These are phyloP conservation scores for Monosporascus sp. DNA, from an alignment of 2,329 filamentous ascomycete species.

Conservation along the genomic window DNA sequence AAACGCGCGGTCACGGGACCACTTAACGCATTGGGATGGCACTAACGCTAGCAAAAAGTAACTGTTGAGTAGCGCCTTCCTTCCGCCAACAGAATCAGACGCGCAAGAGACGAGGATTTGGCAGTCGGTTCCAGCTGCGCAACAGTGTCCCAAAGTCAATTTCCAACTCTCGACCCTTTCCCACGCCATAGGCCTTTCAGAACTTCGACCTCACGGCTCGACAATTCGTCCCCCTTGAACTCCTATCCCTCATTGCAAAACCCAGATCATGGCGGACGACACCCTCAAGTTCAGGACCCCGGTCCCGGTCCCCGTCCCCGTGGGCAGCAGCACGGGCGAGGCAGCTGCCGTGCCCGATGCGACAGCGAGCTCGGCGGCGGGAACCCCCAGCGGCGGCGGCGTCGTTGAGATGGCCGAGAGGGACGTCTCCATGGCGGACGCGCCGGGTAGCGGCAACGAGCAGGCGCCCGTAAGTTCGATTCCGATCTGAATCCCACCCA, in stretches of 20 bases:
- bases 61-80: too few species aligned
- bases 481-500: background rate
- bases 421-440: conserved; percentile 41
- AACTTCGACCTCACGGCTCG: too few species aligned
- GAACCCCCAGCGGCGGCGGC: conserved; percentile 6
- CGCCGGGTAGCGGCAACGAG: conserved; percentile 25
- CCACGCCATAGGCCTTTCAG: too few species aligned
- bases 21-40: background rate
- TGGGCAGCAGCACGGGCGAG: background rate
- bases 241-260: too few species aligned
- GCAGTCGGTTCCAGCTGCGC: background rate
- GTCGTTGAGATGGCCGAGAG: conserved; percentile 11
- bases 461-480: conserved; percentile 31
- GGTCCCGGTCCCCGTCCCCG: conserved; percentile 8
- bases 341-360: conserved; percentile 1
- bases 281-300: conserved; percentile 7
- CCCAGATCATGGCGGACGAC: background rate
- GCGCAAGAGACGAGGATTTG: background rate
- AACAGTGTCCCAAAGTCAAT: background rate
- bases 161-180: background rate
- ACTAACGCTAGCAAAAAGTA: too few species aligned
- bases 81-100: too few species aligned
- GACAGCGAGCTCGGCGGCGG: background rate
- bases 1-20: conserved; percentile 2
- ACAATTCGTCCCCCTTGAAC: too few species aligned